A percentile compares a stretch with the other conserved stretches of the same genome.
Evolutionary conservation across 208 protist species (phyloP).

Genomic region (Acanthamoeba divionensis): DNA sequence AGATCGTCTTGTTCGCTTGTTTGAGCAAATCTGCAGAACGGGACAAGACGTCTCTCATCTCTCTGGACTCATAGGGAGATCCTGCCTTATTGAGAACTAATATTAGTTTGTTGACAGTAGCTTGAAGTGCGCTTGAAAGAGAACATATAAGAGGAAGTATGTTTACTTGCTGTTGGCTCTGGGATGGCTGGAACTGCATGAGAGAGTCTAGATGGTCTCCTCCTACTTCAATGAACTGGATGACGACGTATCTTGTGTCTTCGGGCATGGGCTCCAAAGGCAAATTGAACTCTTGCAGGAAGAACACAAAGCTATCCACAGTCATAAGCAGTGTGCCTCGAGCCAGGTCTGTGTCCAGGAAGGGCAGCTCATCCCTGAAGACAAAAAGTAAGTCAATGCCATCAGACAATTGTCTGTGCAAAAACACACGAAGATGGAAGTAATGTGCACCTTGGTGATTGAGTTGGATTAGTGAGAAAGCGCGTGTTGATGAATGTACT

Average conservation of each 20-base stretch:
- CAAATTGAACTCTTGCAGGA: constrained; percentile 26
- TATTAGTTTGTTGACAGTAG: too few species aligned
- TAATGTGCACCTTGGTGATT: background rate
- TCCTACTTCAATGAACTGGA: constrained; percentile 47
- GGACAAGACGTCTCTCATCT: background rate
- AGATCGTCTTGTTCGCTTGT: constrained; percentile 11
- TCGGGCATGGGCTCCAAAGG: background rate
- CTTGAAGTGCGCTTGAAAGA: too few species aligned
- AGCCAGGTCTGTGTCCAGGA: constrained; percentile 47
- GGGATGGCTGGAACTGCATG: too few species aligned
- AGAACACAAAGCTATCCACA: constrained; percentile 53
- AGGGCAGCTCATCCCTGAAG: constrained; percentile 10
- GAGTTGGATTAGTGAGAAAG: background rate
- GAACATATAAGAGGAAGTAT: too few species aligned
- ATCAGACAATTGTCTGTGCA: background rate
- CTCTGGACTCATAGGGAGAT: too few species aligned
- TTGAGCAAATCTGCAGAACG: background rate
- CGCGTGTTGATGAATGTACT: constrained; percentile 49
- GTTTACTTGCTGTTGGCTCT: too few species aligned
- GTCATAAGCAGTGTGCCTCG: constrained; percentile 45
- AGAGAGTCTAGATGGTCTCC: constrained; percentile 30
- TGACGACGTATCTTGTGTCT: background rate
- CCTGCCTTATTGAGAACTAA: too few species aligned
- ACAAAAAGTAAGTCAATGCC: background rate
- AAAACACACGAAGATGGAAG: background rate